Percentiles rank a stretch among this genome's conserved stretches.
phyloP scores from a whole-genome alignment of 306 rosid species.

The Potentilla sterilis region DNA sequence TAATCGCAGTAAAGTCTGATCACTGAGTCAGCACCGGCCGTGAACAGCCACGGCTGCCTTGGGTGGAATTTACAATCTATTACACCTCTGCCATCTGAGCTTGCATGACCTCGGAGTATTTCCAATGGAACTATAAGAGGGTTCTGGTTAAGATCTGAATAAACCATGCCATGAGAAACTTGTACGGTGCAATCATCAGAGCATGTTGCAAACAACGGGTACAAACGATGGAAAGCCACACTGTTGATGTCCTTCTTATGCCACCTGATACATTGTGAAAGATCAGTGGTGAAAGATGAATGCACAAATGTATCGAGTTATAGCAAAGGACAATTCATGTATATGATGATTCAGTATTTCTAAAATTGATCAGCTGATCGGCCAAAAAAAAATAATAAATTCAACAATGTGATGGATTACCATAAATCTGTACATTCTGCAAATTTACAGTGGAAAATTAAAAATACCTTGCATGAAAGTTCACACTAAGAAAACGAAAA shows the following conservation, averaged over 20 bases:
- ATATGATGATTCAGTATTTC: not conserved
- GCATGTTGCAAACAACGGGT: conserved; percentile 84
- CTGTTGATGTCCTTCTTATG: conserved; percentile 85
- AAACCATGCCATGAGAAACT: conserved; percentile 93
- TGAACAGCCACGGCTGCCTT: conserved; percentile 88
- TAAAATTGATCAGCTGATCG: not conserved
- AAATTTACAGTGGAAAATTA: not conserved
- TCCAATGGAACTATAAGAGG: conserved; percentile 88
- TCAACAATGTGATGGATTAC: not conserved
- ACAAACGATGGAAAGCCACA: conserved; percentile 72
- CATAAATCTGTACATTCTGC: not conserved
- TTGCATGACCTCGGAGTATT: conserved; percentile 76
- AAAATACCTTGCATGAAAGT: not conserved
- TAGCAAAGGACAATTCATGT: not conserved
- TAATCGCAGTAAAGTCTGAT: conserved; percentile 71
- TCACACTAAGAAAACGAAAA: not conserved
- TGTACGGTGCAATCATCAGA: conserved; percentile 87
- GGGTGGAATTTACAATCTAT: conserved; percentile 96
- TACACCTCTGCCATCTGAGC: conserved; percentile 80
- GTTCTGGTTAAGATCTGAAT: conserved; percentile 85
- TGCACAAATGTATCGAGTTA: not conserved
- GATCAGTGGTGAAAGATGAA: conserved; percentile 1
- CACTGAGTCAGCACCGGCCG: conserved; percentile 81
- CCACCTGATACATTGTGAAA: conserved; percentile 53
- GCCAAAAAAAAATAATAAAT: not conserved